phyloP scores from a whole-genome alignment of 345 rosid genomes.

The Eutrema yunnanense region DNA sequence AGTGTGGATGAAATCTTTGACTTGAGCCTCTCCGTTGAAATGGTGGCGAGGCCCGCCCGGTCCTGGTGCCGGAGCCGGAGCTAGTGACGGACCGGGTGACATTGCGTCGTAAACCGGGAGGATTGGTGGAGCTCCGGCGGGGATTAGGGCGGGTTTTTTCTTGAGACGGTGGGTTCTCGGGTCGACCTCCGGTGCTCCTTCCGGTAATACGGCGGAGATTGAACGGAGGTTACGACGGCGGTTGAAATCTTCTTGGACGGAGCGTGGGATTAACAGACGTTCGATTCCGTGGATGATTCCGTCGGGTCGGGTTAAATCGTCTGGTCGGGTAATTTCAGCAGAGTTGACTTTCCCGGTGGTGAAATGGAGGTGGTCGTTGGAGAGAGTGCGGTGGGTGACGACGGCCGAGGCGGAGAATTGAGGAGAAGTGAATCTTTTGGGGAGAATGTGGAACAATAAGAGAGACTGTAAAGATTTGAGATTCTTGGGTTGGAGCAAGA shows the following conservation, averaged over 20 bases:
- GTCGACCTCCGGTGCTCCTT: constrained; percentile 69
- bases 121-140: constrained; percentile 45
- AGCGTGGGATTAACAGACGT: constrained; percentile 53
- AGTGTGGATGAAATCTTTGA: constrained; percentile 64
- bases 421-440: constrained; percentile 43
- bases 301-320: constrained; percentile 50
- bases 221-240: constrained; percentile 53
- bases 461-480: constrained; percentile 75
- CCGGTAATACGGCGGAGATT: constrained; percentile 59
- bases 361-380: constrained; percentile 33
- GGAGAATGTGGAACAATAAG: constrained; percentile 76
- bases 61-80: constrained; percentile 84
- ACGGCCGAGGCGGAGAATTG: constrained; percentile 23
- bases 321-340: constrained; percentile 35
- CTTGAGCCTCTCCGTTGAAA: constrained; percentile 70
- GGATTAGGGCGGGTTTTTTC: constrained; percentile 37
- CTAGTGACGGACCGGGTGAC: constrained; percentile 73
- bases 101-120: constrained; percentile 58
- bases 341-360: constrained; percentile 37
- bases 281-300: constrained; percentile 77
- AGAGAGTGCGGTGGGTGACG: constrained; percentile 42
- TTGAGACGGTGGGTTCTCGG: constrained; percentile 63
- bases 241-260: constrained; percentile 70
- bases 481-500: constrained; percentile 85
- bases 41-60: constrained; percentile 72